phyloP scores from a whole-genome alignment of 352 stramenopile genomes.

The Peronosclerospora sorghi region DNA sequence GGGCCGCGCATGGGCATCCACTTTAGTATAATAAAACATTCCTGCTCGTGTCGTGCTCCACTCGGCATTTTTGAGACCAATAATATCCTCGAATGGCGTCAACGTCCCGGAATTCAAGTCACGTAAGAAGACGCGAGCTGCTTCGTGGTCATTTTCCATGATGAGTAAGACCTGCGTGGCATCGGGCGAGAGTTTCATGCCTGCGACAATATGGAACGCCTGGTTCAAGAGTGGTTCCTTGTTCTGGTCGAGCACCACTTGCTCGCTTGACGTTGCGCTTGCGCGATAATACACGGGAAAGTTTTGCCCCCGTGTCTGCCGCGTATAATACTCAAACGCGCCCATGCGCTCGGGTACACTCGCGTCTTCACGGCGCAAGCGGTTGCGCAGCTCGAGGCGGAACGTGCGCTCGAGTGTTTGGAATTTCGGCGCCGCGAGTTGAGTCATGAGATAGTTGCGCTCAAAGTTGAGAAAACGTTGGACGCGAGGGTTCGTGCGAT shows the following conservation, averaged over 20 bases:
- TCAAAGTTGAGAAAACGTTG: constrained; percentile 55
- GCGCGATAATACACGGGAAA: constrained; percentile 73
- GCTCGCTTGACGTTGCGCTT: constrained; percentile 3
- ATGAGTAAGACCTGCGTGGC: constrained; percentile 48
- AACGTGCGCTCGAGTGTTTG: constrained; percentile 46
- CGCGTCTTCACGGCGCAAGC: constrained; percentile 47
- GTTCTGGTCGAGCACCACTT: constrained; percentile 72
- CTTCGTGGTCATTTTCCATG: constrained; percentile 59
- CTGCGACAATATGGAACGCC: constrained; percentile 52
- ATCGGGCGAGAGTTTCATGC: constrained; percentile 72
- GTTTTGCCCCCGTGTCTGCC: constrained; percentile 46
- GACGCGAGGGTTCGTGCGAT: constrained; percentile 30
- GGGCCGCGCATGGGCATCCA: constrained; percentile 52
- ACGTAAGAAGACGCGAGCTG: constrained; percentile 39
- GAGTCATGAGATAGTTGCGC: constrained; percentile 35
- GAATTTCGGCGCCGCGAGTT: constrained; percentile 44
- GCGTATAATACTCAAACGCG: constrained; percentile 65
- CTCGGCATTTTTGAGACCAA: constrained; percentile 59
- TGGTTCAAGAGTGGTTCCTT: constrained; percentile 38
- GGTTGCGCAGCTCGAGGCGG: constrained; percentile 55
- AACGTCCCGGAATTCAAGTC: constrained; percentile 26
- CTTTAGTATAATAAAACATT: constrained; percentile 65
- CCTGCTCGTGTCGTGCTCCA: constrained; percentile 26
- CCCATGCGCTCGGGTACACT: constrained; percentile 71
- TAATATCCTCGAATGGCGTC: constrained; percentile 22